A percentile compares a stretch with the other conserved stretches of the same genome.
Conservation (phyloP, 176 grass and related monocot genomes). For the Oryza brachyantha region DNA sequence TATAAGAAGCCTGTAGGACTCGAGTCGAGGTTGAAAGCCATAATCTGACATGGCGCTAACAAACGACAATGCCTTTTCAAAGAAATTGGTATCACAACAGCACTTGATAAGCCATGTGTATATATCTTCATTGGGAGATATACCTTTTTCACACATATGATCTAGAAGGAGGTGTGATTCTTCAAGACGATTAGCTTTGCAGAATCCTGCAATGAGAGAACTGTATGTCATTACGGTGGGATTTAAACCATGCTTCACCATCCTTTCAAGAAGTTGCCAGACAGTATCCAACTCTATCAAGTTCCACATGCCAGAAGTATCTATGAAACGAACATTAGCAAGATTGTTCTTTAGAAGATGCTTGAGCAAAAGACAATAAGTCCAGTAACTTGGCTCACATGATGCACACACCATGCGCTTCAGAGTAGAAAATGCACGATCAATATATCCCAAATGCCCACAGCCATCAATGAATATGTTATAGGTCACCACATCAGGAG, state of each 20-base stretch:
- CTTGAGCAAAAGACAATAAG: conserved; percentile 76
- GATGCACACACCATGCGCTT: conserved; percentile 71
- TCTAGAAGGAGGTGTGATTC: conserved; percentile 63
- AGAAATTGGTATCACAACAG: conserved; percentile 57
- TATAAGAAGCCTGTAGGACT: conserved; percentile 65
- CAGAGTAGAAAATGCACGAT: conserved; percentile 61
- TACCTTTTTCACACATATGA: conserved; percentile 58
- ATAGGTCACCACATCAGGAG: conserved; percentile 67
- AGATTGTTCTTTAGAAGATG: conserved; percentile 49
- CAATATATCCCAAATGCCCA: conserved; percentile 54
- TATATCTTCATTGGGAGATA: conserved; percentile 68
- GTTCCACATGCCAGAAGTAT: conserved; percentile 55
- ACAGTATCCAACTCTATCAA: conserved; percentile 49
- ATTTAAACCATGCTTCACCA: conserved; percentile 57
- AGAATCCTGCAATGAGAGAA: conserved; percentile 66
- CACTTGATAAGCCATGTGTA: conserved; percentile 72
- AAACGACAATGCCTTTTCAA: conserved; percentile 56
- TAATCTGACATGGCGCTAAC: conserved; percentile 53
- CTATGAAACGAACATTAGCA: conserved; percentile 37
- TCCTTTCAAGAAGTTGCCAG: conserved; percentile 62
- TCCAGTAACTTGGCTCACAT: conserved; percentile 66
- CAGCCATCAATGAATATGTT: conserved; percentile 69
- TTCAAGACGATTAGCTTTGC: conserved; percentile 54
- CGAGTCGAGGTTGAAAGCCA: conserved; percentile 60
- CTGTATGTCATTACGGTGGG: conserved; percentile 53